Evolutionary conservation across 139 green algal genomes (phyloP), one percentile per base, ranked within the genome.

Genomic region (Gonium pectorale): DNA sequence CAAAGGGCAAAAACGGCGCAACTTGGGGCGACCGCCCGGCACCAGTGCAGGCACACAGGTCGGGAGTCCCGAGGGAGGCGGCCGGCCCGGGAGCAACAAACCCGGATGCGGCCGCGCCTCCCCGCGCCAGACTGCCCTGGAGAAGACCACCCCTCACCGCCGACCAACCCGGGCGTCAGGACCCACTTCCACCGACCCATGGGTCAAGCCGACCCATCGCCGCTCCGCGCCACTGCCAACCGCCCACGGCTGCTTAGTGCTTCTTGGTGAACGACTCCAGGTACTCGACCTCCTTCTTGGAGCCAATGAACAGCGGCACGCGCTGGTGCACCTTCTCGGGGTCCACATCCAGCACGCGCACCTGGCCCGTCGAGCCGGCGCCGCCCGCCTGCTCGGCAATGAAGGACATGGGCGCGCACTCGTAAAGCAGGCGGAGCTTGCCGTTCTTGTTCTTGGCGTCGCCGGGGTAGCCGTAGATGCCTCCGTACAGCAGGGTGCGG

Each of bases 341-440:
- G 70, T 90, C 64, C 66, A 97, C 93, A 83, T 97, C 94, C 85
- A 98, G 82, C 46, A 97, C 91, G 26, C 95, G 92, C 80, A 89
- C 51, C 31, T 54, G 80, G 71, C 95, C 94, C 7, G 94, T 96
- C 56, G 89, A 94, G 67, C 94, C 94, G 68, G 79, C 75, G 70
- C 94, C 94, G n/a, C 94, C 94, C 0, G 94, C 94, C 93, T 98
- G 95, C 93, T 99, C 97, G 31, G 93, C 93, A 71, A 98, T 92
- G 90, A 95, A 95, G 69, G 88, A 95, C 96, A 99, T 99, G 80
- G 97, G 97, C 26, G 97, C 97, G 88, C 97, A 99, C 94, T 99
- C 97, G 89, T 99, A 99, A 92, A 99, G 94, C 90, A 99, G 92
- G 46, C 97, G 92, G 82, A 99, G 94, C 95, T 99, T 99, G 90